Conservation (phyloP, 441 rosid genomes). For the Croton laevigatus region DNA sequence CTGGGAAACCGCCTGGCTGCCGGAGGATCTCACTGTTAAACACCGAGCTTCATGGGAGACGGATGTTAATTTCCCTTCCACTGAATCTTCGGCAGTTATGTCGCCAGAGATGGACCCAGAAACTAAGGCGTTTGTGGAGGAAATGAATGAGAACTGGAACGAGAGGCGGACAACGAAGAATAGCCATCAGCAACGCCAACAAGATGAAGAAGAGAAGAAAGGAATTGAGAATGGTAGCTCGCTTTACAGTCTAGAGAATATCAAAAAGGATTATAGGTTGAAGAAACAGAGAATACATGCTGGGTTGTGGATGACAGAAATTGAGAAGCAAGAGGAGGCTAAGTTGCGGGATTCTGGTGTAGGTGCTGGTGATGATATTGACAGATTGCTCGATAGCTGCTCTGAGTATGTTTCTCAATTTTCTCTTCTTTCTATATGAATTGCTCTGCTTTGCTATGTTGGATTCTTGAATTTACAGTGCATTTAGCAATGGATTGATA, state of each 20-base stretch:
- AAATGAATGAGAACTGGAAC: conserved; percentile 85
- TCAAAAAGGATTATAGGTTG: conserved; percentile 89
- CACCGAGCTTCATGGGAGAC: conserved; percentile 71
- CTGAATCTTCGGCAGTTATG: conserved; percentile 11
- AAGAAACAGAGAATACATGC: conserved; percentile 91
- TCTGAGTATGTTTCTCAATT: conserved; percentile 52
- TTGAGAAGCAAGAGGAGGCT: conserved; percentile 76
- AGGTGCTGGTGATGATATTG: conserved; percentile 64
- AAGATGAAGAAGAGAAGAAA: conserved; percentile 25
- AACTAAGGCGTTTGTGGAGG: conserved; percentile 92
- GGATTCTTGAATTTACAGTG: neutral
- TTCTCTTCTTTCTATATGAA: neutral
- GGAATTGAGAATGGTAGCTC: conserved; percentile 27
- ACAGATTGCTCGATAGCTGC: conserved; percentile 75
- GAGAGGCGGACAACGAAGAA: conserved; percentile 51
- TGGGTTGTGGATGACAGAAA: conserved; percentile 84
- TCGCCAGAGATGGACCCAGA: conserved; percentile 53
- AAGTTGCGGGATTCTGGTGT: conserved; percentile 46
- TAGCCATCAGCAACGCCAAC: conserved; percentile 5
- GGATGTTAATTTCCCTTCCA: conserved; percentile 58
- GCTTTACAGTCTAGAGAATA: conserved; percentile 74
- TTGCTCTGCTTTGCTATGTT: neutral
- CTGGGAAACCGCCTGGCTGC: conserved; percentile 94
- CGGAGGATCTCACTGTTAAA: conserved; percentile 59
- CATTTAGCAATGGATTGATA: too few relatives aligned